Percentiles rank a stretch among this genome's conserved stretches.
phyloP scores from a whole-genome alignment of 2,329 filamentous ascomycete genomes.

The Hypoxylon sp. region DNA sequence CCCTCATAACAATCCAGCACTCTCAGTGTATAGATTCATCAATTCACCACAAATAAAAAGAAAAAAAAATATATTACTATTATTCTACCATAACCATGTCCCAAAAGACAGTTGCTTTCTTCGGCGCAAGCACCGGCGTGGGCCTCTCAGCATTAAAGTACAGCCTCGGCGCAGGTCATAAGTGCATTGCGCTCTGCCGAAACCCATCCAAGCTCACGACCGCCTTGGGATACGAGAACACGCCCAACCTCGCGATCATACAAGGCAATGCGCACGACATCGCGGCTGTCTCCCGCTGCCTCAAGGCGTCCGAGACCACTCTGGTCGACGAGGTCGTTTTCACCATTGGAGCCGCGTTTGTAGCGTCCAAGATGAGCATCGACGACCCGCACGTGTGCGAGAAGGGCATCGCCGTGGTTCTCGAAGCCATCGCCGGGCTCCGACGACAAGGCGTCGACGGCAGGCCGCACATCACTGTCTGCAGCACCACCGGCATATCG shows the following conservation, averaged over 20 bases:
- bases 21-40: neutral
- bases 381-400: slow-evolving; percentile 66
- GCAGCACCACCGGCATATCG: slow-evolving; percentile 62
- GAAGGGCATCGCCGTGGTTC: slow-evolving; percentile 60
- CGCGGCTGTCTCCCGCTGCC: slow-evolving; percentile 55
- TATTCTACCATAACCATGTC: neutral
- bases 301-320: slow-evolving; percentile 46
- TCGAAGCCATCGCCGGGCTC: slow-evolving; percentile 57
- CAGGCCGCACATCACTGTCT: slow-evolving; percentile 56
- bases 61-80: neutral
- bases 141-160: slow-evolving; percentile 63
- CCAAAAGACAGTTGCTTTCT: slow-evolving; percentile 64
- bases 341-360: slow-evolving; percentile 62
- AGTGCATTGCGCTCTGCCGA: slow-evolving; percentile 66
- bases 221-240: slow-evolving; percentile 51
- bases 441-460: slow-evolving; percentile 46
- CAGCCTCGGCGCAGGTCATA: slow-evolving; percentile 62
- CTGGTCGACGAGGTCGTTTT: slow-evolving; percentile 62
- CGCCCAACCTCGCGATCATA: slow-evolving; percentile 60
- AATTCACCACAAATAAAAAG: neutral
- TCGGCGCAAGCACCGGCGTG: slow-evolving; percentile 68
- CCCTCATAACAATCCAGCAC: neutral
- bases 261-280: slow-evolving; percentile 65
- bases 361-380: slow-evolving; percentile 54
- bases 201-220: slow-evolving; percentile 63